Conservation (phyloP, 2,329 filamentous ascomycete species). For the Balansia obtecta region DNA sequence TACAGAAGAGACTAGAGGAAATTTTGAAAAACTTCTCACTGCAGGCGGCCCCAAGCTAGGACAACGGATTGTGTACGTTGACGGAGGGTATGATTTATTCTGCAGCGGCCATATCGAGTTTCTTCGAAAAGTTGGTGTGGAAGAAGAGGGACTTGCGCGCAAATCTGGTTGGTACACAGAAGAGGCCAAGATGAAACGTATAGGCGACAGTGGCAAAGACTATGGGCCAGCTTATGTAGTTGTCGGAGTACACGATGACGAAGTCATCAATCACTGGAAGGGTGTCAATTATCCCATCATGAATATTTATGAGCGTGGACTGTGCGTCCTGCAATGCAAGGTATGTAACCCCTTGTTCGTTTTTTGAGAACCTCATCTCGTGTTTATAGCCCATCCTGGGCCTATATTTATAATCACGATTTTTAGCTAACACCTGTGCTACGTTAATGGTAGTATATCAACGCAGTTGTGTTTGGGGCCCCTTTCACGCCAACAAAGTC, state of each 20-base stretch:
- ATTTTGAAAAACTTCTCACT: constrained; percentile 54
- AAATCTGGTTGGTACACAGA: constrained; percentile 63
- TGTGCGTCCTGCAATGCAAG: constrained; percentile 91
- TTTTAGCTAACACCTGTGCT: background rate
- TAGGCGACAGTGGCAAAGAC: constrained; percentile 47
- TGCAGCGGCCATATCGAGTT: constrained; percentile 97
- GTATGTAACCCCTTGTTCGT: constrained; percentile 32
- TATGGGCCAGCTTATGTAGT: constrained; percentile 81
- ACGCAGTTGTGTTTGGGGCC: constrained; percentile 78
- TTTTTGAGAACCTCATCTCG: background rate
- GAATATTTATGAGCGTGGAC: constrained; percentile 93
- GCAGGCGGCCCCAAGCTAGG: constrained; percentile 62
- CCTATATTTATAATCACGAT: background rate
- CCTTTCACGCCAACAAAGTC: constrained; percentile 73
- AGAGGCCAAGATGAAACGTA: constrained; percentile 49
- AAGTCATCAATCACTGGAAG: constrained; percentile 93
- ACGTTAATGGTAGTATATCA: constrained; percentile 52
- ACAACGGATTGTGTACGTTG: constrained; percentile 85
- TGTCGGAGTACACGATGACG: constrained; percentile 86
- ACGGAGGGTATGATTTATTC: constrained; percentile 94
- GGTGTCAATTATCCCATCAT: constrained; percentile 98
- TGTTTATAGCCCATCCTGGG: background rate
- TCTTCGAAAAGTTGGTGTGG: constrained; percentile 59
- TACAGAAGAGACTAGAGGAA: constrained; percentile 45
- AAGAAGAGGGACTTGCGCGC: constrained; percentile 58